These are phyloP conservation scores for Chaetomiaceae sp. DNA, from an alignment of 2,329 filamentous ascomycete species.

Conservation along the genomic window DNA sequence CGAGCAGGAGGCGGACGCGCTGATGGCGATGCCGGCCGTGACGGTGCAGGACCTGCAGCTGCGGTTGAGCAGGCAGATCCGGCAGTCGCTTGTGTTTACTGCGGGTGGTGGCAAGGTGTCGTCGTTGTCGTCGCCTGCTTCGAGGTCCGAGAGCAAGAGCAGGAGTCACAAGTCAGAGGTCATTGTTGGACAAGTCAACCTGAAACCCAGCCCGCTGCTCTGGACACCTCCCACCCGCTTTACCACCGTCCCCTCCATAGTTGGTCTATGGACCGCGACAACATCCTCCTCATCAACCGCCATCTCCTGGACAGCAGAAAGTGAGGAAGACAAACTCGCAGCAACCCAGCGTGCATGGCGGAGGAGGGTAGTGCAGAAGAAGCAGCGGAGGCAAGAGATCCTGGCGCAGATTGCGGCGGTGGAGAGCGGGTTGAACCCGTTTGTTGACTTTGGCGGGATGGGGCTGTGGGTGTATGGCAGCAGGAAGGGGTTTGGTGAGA, in stretches of 20 bases:
- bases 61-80: conserved; percentile 16
- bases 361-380: conserved; percentile 17
- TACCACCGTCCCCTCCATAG: neutral
- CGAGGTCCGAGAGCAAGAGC: too few species aligned
- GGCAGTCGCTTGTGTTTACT: conserved; percentile 19
- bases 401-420: conserved; percentile 28
- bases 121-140: neutral
- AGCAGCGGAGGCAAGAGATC: conserved; percentile 24
- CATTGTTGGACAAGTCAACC: too few species aligned
- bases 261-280: neutral
- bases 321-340: conserved; percentile 21
- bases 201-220: neutral
- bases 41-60: conserved; percentile 22
- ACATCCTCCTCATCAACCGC: neutral
- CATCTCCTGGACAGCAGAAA: too few species aligned
- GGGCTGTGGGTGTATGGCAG: conserved; percentile 16
- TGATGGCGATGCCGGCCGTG: conserved; percentile 1
- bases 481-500: neutral
- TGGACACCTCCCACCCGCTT: neutral
- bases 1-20: neutral
- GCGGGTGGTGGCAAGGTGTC: too few species aligned
- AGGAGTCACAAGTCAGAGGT: too few species aligned
- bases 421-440: conserved; percentile 22
- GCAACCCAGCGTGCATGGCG: conserved; percentile 10
- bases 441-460: conserved; percentile 21